Evolutionary conservation across 768 basidiomycete species (phyloP), one percentile per base, ranked within the genome.

Genomic region (Tephrocybe sp.): DNA sequence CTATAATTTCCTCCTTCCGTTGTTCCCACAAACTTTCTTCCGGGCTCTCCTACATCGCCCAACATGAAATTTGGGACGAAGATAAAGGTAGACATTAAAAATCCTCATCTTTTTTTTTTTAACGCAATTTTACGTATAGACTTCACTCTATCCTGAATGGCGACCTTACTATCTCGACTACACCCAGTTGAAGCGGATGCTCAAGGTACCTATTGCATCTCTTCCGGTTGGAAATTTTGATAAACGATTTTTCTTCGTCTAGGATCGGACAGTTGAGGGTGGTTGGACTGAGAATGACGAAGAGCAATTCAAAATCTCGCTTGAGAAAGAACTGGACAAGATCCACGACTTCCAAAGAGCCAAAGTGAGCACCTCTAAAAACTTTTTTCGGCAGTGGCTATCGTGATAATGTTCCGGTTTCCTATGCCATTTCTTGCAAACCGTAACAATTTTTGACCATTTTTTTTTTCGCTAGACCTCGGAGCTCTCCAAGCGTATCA

Each of bases 301-400:
- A 69, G 72, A 74, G 27, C 83, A 88, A 33, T 98, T 98, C 62
- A 86, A 84, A 10, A 66, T 62, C 36, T 79, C 86, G 72, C 82
- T 97, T 47, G 86, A 89, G 60, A 74, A 73, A 50, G 94, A 98
- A 71, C 76, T 98, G 25, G 90, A 94, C 61, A 98, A 98, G 71
- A 85, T 97, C 37, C 87, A 94, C 58, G 84, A 86, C 61, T 98
- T 98, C 63, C 95, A 98, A 64, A 89, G 85, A 63, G 71, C 76
- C 27, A 98, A 97, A 82, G 91, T 86, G 46, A 60, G 63, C 50
- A 36, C n/a, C n/a, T n/a, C n/a, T n/a, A n/a, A n/a, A n/a, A n/a
- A n/a, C n/a, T n/a, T n/a, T n/a, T n/a, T n/a, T n/a, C n/a, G n/a
- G n/a, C n/a, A n/a, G n/a, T n/a, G n/a, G n/a, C n/a, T n/a, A n/a